Conservation (phyloP, 768 basidiomycete genomes). For the Gloeophyllum trabeum region DNA sequence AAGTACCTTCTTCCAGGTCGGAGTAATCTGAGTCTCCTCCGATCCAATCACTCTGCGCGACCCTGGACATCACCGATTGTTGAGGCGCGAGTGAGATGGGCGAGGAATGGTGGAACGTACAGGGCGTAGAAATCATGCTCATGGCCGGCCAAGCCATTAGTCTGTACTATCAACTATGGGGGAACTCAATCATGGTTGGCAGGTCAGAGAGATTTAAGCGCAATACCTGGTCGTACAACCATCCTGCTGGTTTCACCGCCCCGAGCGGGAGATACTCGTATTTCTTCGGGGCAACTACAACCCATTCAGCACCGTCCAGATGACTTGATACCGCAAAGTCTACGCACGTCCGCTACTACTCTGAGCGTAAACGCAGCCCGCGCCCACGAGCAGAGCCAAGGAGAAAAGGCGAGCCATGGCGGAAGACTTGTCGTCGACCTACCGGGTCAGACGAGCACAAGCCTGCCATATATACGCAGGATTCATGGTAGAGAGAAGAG, state of each 20-base stretch:
- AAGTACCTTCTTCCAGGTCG: slow-evolving; percentile 21
- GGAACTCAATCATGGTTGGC: not conserved
- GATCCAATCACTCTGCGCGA: slow-evolving; percentile 22
- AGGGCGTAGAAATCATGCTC: slow-evolving; percentile 24
- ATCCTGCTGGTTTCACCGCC: slow-evolving; percentile 18
- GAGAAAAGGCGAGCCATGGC: not conserved
- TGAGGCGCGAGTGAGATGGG: not conserved
- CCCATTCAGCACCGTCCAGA: not conserved
- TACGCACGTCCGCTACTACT: not conserved
- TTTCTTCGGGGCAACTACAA: slow-evolving; percentile 17
- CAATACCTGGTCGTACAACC: slow-evolving; percentile 19
- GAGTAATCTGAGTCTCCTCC: slow-evolving; percentile 23
- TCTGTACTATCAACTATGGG: slow-evolving; percentile 19
- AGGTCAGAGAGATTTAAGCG: not conserved
- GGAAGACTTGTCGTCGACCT: not conserved
- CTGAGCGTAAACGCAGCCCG: not conserved
- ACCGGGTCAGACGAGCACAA: no score
- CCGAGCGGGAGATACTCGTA: slow-evolving; percentile 18
- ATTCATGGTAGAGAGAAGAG: no score
- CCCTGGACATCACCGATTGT: slow-evolving; percentile 8
- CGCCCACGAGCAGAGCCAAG: not conserved
- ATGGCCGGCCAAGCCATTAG: slow-evolving; percentile 23
- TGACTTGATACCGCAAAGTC: not conserved
- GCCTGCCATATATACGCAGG: no score
- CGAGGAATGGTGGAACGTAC: not conserved